A percentile compares a stretch with the other conserved stretches of the same genome.
Evolutionary conservation across 805 yeast species (phyloP).

Genomic region (Pichia cephalocereana): DNA sequence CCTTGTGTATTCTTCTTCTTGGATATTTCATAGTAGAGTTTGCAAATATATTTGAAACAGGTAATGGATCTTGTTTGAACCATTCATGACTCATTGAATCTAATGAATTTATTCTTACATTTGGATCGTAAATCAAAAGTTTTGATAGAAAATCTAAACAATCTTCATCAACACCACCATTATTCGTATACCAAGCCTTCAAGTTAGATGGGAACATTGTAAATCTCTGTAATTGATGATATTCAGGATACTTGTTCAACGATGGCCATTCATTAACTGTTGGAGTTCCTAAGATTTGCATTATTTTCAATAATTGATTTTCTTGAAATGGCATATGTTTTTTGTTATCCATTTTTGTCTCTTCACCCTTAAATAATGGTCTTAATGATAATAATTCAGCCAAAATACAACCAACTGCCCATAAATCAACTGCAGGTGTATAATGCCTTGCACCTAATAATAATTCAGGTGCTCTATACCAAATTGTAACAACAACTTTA

Average conservation of each 20-base stretch:
- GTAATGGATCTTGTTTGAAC: constrained; percentile 63
- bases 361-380: constrained; percentile 97
- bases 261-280: constrained; percentile 70
- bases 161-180: constrained; percentile 63
- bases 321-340: constrained; percentile 91
- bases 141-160: constrained; percentile 59
- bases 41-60: constrained; percentile 65
- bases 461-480: constrained; percentile 94
- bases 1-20: constrained; percentile 74
- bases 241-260: constrained; percentile 78
- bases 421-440: constrained; percentile 83
- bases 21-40: constrained; percentile 72
- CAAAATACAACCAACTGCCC: constrained; percentile 95
- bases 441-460: constrained; percentile 87
- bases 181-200: constrained; percentile 76
- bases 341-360: constrained; percentile 89
- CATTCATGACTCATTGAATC: constrained; percentile 70
- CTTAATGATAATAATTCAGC: constrained; percentile 84
- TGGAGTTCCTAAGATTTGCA: constrained; percentile 93
- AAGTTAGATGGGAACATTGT: constrained; percentile 60
- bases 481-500: constrained; percentile 91
- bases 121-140: constrained; percentile 77
- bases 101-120: constrained; percentile 66
- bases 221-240: constrained; percentile 47
- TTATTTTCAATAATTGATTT: constrained; percentile 81